Base-by-base conservation (phyloP, 2,329 filamentous ascomycete species). In the Cordyceps militaris region DNA sequence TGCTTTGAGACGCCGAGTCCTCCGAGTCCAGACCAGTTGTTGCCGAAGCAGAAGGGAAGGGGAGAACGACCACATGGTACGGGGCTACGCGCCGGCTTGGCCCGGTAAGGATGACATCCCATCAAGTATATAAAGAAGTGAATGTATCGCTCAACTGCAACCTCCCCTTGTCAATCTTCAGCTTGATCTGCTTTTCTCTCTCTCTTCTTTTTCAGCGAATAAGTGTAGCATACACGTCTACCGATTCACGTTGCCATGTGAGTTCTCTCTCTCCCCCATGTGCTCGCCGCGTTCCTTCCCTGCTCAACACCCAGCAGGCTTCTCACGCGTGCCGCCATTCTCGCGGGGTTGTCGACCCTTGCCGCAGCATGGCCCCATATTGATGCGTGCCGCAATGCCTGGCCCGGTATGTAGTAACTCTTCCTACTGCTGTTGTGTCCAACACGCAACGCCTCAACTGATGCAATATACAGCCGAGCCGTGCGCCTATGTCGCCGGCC, bases 301-400 rank as follows among this genome's bases (percentile, higher is more conserved):
- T n/a, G 6, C 23, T 32, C 26, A 53, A 43, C 34, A 30, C 19
- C 11, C 14, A 16, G 21, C 43, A 57, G 54, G 54, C 19, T 50
- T 13, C 24, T 49, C 34, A 23, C 19, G 24, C 23, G 7, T 21
- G 34, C 46, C 19, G n/a, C 24, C 46, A n/a, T 43, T 24, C n/a
- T 50, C 10, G 44, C 38, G 23, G 36, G 34, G 1, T 26, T 57
- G 19, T 42, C 46, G 5, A 8, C 34, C 9, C 10, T 57, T 43
- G 26, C 54, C 13, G 32, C 44, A 8, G 54, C 54, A 32, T 57
- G 54, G 54, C 54, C 46, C 3, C 43, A 57, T 19, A 50, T 57
- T 36, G 54, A 57, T 14, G 54, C 54, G 16, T 57, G 54, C 36
- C 54, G 54, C n/a, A 57, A 57, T 13, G 54, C 54, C 13, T 57